Evolutionary conservation across 495 filamentous ascomycete species (phyloP).

Genomic region (Neurospora discreta): DNA sequence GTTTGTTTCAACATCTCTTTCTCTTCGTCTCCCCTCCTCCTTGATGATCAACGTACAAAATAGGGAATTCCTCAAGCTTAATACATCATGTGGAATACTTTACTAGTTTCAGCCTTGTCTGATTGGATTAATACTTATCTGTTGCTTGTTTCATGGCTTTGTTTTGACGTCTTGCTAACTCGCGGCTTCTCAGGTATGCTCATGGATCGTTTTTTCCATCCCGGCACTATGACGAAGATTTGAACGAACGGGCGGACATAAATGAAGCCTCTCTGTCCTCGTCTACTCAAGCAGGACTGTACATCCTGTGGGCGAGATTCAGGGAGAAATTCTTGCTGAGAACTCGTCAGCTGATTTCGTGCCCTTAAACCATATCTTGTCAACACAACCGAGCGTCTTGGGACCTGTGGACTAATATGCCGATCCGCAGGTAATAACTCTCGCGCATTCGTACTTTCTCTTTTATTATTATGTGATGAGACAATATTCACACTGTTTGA

Average conservation of each 20-base stretch:
- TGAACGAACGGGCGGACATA: conserved; percentile 99
- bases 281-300: conserved; percentile 66
- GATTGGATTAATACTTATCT: conserved; percentile 32
- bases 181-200: conserved; percentile 46
- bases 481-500: conserved; percentile 98
- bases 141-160: conserved; percentile 17
- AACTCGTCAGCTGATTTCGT: conserved; percentile 86
- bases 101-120: conserved; percentile 99
- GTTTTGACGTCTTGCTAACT: conserved; percentile 27
- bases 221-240: conserved; percentile 67
- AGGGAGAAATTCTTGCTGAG: conserved; percentile 83
- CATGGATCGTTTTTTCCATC: conserved; percentile 12
- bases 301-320: conserved; percentile 67
- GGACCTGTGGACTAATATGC: conserved; percentile 23
- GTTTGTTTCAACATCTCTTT: conserved; percentile 34
- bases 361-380: conserved; percentile 16
- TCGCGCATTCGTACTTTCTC: conserved; percentile 11
- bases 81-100: conserved; percentile 67
- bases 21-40: conserved; percentile 19
- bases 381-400: neutral
- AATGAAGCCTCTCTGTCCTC: conserved; percentile 51
- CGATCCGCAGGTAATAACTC: conserved; percentile 31
- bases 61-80: conserved; percentile 90
- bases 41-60: conserved; percentile 80
- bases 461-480: conserved; percentile 31